Base-by-base conservation (phyloP, 345 rosid species). In the Murraya paniculata region DNA sequence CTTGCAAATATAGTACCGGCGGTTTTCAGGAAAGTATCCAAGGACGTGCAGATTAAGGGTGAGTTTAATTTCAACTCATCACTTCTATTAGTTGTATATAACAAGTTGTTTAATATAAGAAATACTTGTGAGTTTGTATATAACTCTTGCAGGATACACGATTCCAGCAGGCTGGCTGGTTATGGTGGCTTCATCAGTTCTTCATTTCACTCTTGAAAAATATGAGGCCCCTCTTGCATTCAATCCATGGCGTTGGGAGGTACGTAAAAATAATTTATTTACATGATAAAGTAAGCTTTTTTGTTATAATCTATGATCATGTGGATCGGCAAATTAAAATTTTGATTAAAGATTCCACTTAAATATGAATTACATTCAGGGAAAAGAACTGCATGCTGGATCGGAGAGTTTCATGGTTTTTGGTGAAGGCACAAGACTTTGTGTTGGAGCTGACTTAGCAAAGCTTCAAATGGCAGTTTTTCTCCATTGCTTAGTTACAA, bases 381-480 rank as follows among this genome's bases (percentile, higher is more conserved):
- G 83, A 53, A 60, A 64, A 75, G 87, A 80, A 77, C 70, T 65
- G 74, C 36, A 78, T 36, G 65, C 27, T 13, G 86, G 87, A 8
- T 81, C 87, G 4, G 85, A 87, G 50, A 82, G 75, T 5, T 87
- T 82, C 72, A 85, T 85, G 84, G 85, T 82, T 1, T 89, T n/a
- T n/a, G n/a, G n/a, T n/a, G n/a, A n/a, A n/a, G n/a, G n/a, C n/a
- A n/a, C n/a, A n/a, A n/a, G n/a, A 73, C 85, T 83, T 0, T 84
- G 92, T 58, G 83, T 68, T 30, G 88, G 88, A 71, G 88, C 92
- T 62, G 88, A 84, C 45, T 84, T 84, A 9, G 77, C 81, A n/a
- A 87, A 85, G 59, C 77, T 84, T 38, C 83, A 84, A 5, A 67
- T 74, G 76, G 78, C 88, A 1, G 64, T 80, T n/a, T 84, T 81